A percentile compares a stretch with the other conserved stretches of the same genome.
These are phyloP conservation scores for Magnaporthales sp. DNA, from an alignment of 2,329 filamentous ascomycete genomes.

Conservation along the genomic window DNA sequence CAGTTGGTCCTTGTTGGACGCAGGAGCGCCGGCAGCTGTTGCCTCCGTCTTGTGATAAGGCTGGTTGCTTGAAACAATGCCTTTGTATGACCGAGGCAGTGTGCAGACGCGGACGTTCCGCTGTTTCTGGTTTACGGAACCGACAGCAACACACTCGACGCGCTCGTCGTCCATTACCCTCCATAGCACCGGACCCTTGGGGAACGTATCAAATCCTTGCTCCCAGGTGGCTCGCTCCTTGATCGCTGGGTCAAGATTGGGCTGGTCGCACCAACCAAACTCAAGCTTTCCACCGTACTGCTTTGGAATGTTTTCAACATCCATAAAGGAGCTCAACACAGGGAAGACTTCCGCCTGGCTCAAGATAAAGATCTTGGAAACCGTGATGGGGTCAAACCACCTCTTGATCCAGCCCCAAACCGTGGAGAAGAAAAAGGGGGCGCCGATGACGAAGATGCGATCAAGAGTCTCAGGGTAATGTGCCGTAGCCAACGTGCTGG, in stretches of 20 bases:
- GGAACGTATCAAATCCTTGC: slow-evolving; percentile 42
- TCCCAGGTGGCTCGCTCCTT: slow-evolving; percentile 42
- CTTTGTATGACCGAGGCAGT: slow-evolving; percentile 32
- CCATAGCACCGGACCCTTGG: slow-evolving; percentile 50
- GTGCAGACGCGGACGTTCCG: slow-evolving; percentile 41
- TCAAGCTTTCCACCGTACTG: slow-evolving; percentile 83
- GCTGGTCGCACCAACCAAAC: slow-evolving; percentile 69
- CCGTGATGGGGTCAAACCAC: slow-evolving; percentile 91
- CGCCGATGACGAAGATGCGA: slow-evolving; percentile 70
- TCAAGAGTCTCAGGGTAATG: slow-evolving; percentile 94
- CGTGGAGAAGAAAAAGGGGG: slow-evolving; percentile 82
- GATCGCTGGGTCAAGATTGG: slow-evolving; percentile 59
- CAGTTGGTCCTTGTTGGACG: no score
- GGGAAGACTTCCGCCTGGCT: slow-evolving; percentile 61
- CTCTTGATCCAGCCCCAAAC: slow-evolving; percentile 94
- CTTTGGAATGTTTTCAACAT: slow-evolving; percentile 74
- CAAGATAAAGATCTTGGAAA: slow-evolving; percentile 94
- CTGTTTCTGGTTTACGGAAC: slow-evolving; percentile 34
- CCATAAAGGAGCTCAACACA: slow-evolving; percentile 74
- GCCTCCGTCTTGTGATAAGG: slow-evolving; percentile 6
- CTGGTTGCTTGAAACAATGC: slow-evolving; percentile 9
- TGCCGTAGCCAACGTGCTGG: slow-evolving; percentile 77
- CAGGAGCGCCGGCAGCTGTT: no score
- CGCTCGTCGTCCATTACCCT: slow-evolving; percentile 33
- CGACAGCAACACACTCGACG: slow-evolving; percentile 45